Evolutionary conservation across 2,329 filamentous ascomycete genomes (phyloP), one percentile per base, ranked within the genome.

Genomic region (Hypomyces perniciosus): DNA sequence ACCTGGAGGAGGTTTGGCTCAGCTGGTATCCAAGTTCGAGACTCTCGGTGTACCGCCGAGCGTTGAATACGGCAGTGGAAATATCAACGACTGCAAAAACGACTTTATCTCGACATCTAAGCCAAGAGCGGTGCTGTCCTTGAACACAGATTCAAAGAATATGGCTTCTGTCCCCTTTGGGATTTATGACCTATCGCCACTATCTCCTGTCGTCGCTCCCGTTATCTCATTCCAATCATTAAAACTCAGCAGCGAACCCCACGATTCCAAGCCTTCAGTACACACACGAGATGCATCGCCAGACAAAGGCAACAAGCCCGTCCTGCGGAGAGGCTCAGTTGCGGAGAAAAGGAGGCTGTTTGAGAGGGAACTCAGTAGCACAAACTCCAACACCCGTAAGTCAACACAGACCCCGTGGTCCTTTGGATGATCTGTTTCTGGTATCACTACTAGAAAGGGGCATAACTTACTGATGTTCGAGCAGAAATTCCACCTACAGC

Each of bases 21-120:
- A 65, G 29, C 61, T 70, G 12, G 60, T 70, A 1, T 66, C 64
- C n/a, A 68, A 64, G 39, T 70, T 68, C 35, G 67, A 70, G 54
- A 53, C 55, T n/a, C 56, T 66, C 4, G 64, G 67, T 44, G 56
- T 56, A 20, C 37, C 47, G 6, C 44, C 56, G 33, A 52, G 44
- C 27, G 34, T 43, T 33, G 20, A 50, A 35, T 12, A 30, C 28
- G 4, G 40, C 27, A 12, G 13, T 33, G 29, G 30, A 33, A 27
- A 7, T 46, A 28, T 33, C 29, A 27, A n/a, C 10, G 33, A 34
- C 27, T 4, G 30, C 28, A 13, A 20, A 10, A 6, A 6, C 26
- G 28, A 30, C 26, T 30, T 20, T n/a, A 26, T 8, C n/a, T 4
- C 43, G 26, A 10, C 27, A 4, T 13, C 40, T 8, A 40, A 12